Conservation (phyloP, 768 basidiomycete genomes). For the Clitopilus hobsonii region DNA sequence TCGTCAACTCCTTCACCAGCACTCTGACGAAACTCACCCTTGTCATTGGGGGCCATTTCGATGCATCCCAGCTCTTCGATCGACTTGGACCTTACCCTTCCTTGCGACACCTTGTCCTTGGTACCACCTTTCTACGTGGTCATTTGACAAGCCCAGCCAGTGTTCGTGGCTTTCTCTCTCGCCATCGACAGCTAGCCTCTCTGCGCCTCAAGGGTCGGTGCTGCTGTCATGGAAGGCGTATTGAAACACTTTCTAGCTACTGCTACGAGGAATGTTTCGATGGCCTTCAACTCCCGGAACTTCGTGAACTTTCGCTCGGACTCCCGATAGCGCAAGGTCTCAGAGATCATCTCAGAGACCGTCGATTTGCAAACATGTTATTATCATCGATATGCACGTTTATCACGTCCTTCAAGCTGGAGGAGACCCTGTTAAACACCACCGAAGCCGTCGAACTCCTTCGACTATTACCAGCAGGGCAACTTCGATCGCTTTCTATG, state of each 20-base stretch:
- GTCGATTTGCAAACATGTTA: background rate
- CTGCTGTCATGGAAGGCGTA: background rate
- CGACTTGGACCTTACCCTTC: background rate
- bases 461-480: background rate
- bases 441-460: background rate
- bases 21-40: background rate
- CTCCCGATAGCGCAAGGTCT: background rate
- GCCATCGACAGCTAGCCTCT: background rate
- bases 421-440: background rate
- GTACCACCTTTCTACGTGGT: background rate
- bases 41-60: background rate
- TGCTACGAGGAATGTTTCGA: conserved; percentile 8
- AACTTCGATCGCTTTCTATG: background rate
- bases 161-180: background rate
- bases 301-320: conserved; percentile 4
- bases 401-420: background rate
- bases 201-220: background rate
- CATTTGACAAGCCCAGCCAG: background rate
- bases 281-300: conserved; percentile 13
- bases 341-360: conserved; percentile 7
- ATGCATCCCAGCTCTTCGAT: background rate
- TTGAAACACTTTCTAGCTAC: background rate
- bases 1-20: background rate
- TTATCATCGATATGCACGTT: background rate
- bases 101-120: background rate